Percentiles rank a stretch among this genome's conserved stretches.
These are phyloP conservation scores for Linnemannia elongata DNA, from an alignment of 192 early-diverging fungal species.

Conservation along the genomic window DNA sequence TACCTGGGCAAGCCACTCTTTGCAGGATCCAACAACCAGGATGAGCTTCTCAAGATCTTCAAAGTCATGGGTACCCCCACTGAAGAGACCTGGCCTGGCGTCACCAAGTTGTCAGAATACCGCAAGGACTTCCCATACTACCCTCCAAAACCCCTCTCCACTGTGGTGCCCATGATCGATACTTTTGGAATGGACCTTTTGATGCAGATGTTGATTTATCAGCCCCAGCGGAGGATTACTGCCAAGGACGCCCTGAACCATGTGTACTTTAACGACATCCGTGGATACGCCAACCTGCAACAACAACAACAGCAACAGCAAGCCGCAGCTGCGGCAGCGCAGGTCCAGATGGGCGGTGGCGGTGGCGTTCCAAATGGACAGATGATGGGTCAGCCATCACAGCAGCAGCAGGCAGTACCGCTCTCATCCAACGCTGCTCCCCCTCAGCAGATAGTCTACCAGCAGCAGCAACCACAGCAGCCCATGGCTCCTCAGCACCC, in stretches of 20 bases:
- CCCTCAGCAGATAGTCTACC: conserved; percentile 25
- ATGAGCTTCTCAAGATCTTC: conserved; percentile 87
- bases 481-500: conserved; percentile 12
- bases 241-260: conserved; percentile 76
- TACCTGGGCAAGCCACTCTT: conserved; percentile 84
- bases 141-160: conserved; percentile 72
- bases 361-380: conserved; percentile 33
- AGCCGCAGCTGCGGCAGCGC: conserved; percentile 18
- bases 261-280: conserved; percentile 70
- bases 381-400: conserved; percentile 32
- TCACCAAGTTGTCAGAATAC: conserved; percentile 78
- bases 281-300: conserved; percentile 42
- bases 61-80: conserved; percentile 84
- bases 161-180: conserved; percentile 83
- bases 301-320: conserved; percentile 44
- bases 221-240: conserved; percentile 74
- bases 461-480: conserved; percentile 29
- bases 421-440: background rate
- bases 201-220: conserved; percentile 80
- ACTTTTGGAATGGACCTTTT: conserved; percentile 78
- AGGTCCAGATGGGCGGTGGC: conserved; percentile 19
- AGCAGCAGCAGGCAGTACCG: conserved; percentile 8
- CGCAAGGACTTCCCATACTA: conserved; percentile 77
- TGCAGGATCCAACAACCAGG: conserved; percentile 85
- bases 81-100: conserved; percentile 82